A percentile compares a stretch with the other conserved stretches of the same genome.
Evolutionary conservation across 768 basidiomycete species (phyloP).

Genomic region (Auricularia cornea): DNA sequence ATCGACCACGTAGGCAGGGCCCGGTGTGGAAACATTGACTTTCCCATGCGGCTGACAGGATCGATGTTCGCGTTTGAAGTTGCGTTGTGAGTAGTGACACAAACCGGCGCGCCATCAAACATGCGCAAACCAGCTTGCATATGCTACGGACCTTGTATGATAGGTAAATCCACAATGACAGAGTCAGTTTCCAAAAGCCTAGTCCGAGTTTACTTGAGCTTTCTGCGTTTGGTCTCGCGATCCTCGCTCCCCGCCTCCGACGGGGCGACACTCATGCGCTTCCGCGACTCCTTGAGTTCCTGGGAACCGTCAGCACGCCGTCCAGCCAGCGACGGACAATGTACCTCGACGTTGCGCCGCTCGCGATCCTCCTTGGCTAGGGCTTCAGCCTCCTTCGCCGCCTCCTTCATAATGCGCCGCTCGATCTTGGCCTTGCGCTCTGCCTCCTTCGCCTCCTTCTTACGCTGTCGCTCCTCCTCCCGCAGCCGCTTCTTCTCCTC

Average conservation of each 20-base stretch:
- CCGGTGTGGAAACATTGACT: no score
- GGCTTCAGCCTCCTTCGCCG: background rate
- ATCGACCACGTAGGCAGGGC: no score
- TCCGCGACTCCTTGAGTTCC: background rate
- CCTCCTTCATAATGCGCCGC: background rate
- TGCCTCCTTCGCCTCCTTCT: background rate
- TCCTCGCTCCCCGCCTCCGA: background rate
- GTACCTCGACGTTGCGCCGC: background rate
- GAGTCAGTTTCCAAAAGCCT: no score
- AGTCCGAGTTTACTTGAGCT: background rate
- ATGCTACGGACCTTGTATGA: no score
- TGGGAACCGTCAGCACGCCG: background rate
- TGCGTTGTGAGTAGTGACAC: no score
- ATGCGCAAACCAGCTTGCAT: no score
- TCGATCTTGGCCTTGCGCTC: background rate
- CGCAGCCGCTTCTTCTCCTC: background rate
- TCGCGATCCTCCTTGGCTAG: background rate
- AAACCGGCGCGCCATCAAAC: no score
- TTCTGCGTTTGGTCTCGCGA: background rate
- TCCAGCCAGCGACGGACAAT: no score
- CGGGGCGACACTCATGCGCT: background rate
- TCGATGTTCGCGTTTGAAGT: no score
- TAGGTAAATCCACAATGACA: no score
- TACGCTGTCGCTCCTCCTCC: background rate
- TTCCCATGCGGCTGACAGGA: no score